Evolutionary conservation across 2,329 filamentous ascomycete species (phyloP).

Genomic region (Tricladium varicosporioides): DNA sequence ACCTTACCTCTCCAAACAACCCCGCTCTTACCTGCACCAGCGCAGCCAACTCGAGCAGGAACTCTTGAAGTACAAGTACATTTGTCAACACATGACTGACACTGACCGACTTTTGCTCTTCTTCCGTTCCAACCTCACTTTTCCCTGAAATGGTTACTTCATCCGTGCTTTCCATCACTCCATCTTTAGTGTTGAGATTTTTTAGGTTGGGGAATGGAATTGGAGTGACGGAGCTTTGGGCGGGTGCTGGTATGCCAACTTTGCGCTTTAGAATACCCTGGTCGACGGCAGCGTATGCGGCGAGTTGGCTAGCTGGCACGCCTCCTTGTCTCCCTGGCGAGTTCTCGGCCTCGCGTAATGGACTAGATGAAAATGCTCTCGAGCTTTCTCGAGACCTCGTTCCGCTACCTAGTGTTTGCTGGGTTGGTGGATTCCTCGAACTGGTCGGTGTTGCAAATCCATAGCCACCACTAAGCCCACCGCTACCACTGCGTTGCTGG

Average conservation of each 20-base stretch:
- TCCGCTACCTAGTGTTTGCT: constrained; percentile 25
- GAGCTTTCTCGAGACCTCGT: constrained; percentile 25
- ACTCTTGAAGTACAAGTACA: constrained; percentile 75
- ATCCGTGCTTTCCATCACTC: constrained; percentile 8
- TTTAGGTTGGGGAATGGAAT: constrained; percentile 44
- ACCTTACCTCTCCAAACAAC: constrained; percentile 74
- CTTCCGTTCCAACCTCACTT: constrained; percentile 25
- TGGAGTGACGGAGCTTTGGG: constrained; percentile 38
- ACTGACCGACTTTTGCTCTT: constrained; percentile 47
- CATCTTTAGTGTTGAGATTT: constrained; percentile 37
- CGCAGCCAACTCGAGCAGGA: constrained; percentile 73
- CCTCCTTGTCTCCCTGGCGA: constrained; percentile 4
- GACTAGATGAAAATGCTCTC: constrained; percentile 27
- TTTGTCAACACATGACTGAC: constrained; percentile 80
- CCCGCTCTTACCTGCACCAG: constrained; percentile 72
- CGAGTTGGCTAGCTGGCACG: constrained; percentile 45
- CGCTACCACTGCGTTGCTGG: constrained; percentile 19
- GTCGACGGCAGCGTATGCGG: constrained; percentile 62
- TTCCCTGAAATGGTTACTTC: constrained; percentile 19
- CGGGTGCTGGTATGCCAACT: constrained; percentile 48
- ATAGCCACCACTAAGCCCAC: constrained; percentile 22
- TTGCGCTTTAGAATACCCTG: constrained; percentile 54
- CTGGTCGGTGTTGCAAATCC: constrained; percentile 26
- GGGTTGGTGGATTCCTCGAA: constrained; percentile 21
- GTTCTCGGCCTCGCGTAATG: constrained; percentile 17